phyloP scores from a whole-genome alignment of 441 rosid species.

The Theobroma grandiflorum region DNA sequence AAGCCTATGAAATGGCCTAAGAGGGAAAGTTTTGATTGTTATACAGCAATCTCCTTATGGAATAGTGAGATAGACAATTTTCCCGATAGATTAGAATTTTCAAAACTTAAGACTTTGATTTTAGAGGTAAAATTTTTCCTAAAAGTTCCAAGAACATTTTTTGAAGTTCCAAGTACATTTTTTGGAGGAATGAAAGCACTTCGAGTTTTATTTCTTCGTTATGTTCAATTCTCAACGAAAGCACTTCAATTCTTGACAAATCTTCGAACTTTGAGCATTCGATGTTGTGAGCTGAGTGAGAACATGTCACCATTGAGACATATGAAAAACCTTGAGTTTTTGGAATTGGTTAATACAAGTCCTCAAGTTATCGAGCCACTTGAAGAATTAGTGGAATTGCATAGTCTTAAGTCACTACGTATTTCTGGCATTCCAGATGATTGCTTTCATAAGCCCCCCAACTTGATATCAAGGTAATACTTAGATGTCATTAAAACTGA shows the following conservation, averaged over 20 bases:
- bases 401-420: neutral
- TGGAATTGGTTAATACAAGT: neutral
- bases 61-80: neutral
- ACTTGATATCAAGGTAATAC: neutral
- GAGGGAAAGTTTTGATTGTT: neutral
- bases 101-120: neutral
- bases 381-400: neutral
- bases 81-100: neutral
- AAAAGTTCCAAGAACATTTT: neutral
- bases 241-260: neutral
- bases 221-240: neutral
- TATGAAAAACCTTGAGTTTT: neutral
- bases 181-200: neutral
- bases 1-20: neutral
- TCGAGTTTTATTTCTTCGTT: neutral
- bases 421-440: neutral
- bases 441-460: neutral
- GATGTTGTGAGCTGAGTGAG: neutral
- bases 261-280: neutral
- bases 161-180: neutral
- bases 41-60: neutral
- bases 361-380: too few species aligned
- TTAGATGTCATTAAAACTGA: too few species aligned
- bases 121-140: accelerated
- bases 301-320: neutral